Conservation (phyloP, 108 stramenopile species). For the Cyclotella atomus region DNA sequence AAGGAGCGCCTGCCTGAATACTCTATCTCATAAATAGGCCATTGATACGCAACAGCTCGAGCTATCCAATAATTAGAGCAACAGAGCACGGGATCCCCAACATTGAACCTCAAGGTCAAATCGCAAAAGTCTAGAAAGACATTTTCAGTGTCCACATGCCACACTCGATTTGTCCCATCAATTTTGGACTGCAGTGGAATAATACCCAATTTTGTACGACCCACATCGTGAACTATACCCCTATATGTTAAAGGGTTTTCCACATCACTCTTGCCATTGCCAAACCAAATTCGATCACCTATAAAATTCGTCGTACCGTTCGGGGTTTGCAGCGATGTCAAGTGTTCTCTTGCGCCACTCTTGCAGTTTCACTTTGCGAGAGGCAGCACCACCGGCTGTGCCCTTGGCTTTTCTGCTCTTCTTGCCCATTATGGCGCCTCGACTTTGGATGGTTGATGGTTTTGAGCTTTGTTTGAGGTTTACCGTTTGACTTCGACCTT, state of each 20-base stretch:
- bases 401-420: constrained; percentile 1
- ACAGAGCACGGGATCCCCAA: constrained; percentile 11
- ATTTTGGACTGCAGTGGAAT: constrained; percentile 9
- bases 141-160: neutral
- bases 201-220: neutral
- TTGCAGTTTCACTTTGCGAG: neutral
- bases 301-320: neutral
- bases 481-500: too few species aligned
- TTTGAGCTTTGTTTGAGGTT: too few species aligned
- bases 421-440: neutral
- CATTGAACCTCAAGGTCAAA: constrained; percentile 15
- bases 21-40: neutral
- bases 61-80: neutral
- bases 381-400: neutral
- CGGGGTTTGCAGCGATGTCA: neutral
- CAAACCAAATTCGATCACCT: constrained; percentile 19
- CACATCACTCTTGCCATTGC: neutral
- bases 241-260: constrained; percentile 11
- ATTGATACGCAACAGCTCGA: neutral
- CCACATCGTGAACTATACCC: constrained; percentile 8
- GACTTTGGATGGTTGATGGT: too few species aligned
- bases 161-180: neutral
- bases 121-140: constrained; percentile 21
- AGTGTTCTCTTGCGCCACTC: neutral
- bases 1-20: neutral